phyloP scores from a whole-genome alignment of 2,329 filamentous ascomycete species.

The Penicillium sp. region DNA sequence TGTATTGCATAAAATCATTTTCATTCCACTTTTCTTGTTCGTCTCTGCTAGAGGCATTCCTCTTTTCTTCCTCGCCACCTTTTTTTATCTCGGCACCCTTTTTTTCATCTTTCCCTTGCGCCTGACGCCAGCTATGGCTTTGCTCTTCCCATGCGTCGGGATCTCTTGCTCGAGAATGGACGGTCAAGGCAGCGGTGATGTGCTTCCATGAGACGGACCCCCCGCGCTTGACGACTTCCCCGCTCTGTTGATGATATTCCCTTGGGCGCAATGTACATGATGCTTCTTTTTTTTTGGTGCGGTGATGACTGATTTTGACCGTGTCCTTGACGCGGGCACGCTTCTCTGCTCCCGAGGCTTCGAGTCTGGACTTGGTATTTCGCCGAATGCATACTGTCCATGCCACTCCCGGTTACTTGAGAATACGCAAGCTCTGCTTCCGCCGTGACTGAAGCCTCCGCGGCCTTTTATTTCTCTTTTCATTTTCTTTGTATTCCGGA shows the following conservation, averaged over 20 bases:
- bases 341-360: neutral
- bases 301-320: neutral
- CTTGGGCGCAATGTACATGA: slow-evolving; percentile 16
- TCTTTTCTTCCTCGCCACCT: too few relatives aligned
- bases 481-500: too few relatives aligned
- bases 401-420: too few relatives aligned
- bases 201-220: slow-evolving; percentile 4
- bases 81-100: too few relatives aligned
- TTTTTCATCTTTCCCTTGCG: too few relatives aligned
- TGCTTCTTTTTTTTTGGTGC: slow-evolving; percentile 1
- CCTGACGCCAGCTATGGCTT: too few relatives aligned
- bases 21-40: neutral
- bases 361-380: neutral
- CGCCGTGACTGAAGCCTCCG: neutral
- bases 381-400: neutral
- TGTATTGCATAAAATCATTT: slow-evolving; percentile 4
- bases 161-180: neutral
- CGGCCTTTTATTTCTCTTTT: too few relatives aligned
- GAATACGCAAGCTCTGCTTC: neutral
- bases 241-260: slow-evolving; percentile 16
- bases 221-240: slow-evolving; percentile 19
- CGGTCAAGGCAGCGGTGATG: neutral
- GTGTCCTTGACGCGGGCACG: neutral
- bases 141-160: neutral
- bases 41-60: neutral